These are phyloP conservation scores for Taphrina pruni DNA, from an alignment of 1,139 yeast genomes.

Conservation along the genomic window DNA sequence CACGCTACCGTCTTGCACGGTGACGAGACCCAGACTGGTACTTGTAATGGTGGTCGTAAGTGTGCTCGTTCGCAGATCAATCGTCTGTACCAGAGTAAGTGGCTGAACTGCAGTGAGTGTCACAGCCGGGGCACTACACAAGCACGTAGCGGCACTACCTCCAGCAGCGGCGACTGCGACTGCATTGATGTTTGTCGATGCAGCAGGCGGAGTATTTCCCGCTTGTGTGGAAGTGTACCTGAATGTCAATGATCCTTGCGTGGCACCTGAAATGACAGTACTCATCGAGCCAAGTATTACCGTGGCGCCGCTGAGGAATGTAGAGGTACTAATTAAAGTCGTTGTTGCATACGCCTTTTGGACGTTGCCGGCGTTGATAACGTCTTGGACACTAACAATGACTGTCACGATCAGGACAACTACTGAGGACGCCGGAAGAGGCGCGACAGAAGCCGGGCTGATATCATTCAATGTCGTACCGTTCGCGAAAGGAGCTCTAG, in stretches of 20 bases:
- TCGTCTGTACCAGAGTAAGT: slow-evolving; percentile 10
- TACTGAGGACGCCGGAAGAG: background rate
- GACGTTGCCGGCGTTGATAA: background rate
- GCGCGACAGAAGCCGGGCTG: background rate
- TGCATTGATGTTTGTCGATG: background rate
- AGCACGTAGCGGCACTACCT: slow-evolving; percentile 8
- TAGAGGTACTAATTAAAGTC: background rate
- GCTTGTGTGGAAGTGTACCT: background rate
- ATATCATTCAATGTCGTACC: background rate
- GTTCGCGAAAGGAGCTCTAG: background rate
- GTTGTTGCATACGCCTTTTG: background rate
- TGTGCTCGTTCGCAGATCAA: slow-evolving; percentile 25
- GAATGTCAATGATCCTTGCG: background rate
- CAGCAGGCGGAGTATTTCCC: background rate
- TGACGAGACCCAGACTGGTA: slow-evolving; percentile 36
- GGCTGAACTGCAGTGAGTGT: slow-evolving; percentile 25
- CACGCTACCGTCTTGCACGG: slow-evolving; percentile 29
- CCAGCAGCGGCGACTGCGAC: background rate
- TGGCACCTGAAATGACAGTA: background rate
- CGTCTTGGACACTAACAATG: background rate
- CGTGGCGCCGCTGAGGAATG: background rate
- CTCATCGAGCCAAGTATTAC: background rate
- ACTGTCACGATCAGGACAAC: background rate
- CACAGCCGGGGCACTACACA: slow-evolving; percentile 25
- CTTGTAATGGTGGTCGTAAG: slow-evolving; percentile 36